A percentile compares a stretch with the other conserved stretches of the same genome.
Evolutionary conservation across 768 basidiomycete species (phyloP).

Genomic region (Boletales sp.): DNA sequence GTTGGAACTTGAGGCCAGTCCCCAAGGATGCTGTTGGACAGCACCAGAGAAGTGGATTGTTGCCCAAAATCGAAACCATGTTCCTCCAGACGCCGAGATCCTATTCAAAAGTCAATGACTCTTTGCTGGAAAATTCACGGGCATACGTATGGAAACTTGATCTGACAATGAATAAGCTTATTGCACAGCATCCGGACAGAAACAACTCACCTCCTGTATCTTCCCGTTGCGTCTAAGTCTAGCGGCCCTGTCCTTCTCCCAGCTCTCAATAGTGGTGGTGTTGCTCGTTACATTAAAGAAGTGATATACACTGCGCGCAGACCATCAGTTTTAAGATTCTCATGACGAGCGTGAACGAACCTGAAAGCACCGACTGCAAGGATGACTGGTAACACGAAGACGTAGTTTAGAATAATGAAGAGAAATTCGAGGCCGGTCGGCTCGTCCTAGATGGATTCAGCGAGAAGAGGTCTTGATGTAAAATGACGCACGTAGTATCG

Average conservation of each 20-base stretch:
- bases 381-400: constrained; percentile 79
- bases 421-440: constrained; percentile 68
- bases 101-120: constrained; percentile 38
- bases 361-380: constrained; percentile 90
- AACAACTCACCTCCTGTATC: constrained; percentile 61
- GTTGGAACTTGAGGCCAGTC: constrained; percentile 72
- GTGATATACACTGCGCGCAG: constrained; percentile 71
- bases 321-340: constrained; percentile 13
- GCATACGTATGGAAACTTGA: constrained; percentile 91
- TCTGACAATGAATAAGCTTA: constrained; percentile 35
- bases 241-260: constrained; percentile 96
- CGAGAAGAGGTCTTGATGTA: background rate
- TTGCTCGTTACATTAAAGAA: constrained; percentile 74
- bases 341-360: constrained; percentile 32
- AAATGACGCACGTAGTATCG: constrained; percentile 50
- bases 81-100: constrained; percentile 77
- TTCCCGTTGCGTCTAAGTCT: constrained; percentile 81
- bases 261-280: constrained; percentile 93
- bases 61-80: constrained; percentile 73
- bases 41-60: constrained; percentile 76
- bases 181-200: background rate
- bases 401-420: constrained; percentile 86
- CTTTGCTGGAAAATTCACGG: background rate
- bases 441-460: constrained; percentile 50
- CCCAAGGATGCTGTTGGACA: constrained; percentile 69